These are phyloP conservation scores for Colletotrichum graminicola DNA, from an alignment of 2,329 filamentous ascomycete genomes.

Conservation along the genomic window DNA sequence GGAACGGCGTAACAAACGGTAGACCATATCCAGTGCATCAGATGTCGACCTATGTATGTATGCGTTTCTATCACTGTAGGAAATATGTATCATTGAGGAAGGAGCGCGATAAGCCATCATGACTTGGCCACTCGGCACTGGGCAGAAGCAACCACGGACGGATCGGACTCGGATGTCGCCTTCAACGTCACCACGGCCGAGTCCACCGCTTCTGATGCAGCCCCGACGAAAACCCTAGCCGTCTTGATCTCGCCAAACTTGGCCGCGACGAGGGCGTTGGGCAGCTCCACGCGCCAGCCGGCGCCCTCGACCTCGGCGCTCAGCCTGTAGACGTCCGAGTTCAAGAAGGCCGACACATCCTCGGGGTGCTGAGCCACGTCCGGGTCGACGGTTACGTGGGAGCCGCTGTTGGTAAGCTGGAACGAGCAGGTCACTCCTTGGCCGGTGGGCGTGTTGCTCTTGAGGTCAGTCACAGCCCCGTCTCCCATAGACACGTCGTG, in stretches of 20 bases:
- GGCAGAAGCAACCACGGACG: slow-evolving; percentile 46
- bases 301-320: slow-evolving; percentile 56
- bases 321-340: slow-evolving; percentile 62
- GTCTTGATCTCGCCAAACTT: slow-evolving; percentile 55
- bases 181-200: slow-evolving; percentile 57
- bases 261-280: slow-evolving; percentile 56
- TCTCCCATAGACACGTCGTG: slow-evolving; percentile 54
- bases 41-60: background rate
- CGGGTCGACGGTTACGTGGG: slow-evolving; percentile 44
- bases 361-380: slow-evolving; percentile 46
- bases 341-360: slow-evolving; percentile 55
- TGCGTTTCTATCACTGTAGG: background rate
- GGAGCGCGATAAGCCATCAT: background rate
- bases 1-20: background rate
- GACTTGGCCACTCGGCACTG: slow-evolving; percentile 51
- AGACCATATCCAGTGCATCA: background rate
- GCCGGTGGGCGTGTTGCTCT: slow-evolving; percentile 46
- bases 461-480: slow-evolving; percentile 48
- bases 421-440: slow-evolving; percentile 60
- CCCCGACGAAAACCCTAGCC: slow-evolving; percentile 58
- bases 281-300: slow-evolving; percentile 61
- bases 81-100: background rate
- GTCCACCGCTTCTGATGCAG: slow-evolving; percentile 48
- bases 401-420: slow-evolving; percentile 60
- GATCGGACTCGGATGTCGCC: slow-evolving; percentile 61